Base-by-base conservation (phyloP, 306 rosid genomes). In the Casuarina glauca region DNA sequence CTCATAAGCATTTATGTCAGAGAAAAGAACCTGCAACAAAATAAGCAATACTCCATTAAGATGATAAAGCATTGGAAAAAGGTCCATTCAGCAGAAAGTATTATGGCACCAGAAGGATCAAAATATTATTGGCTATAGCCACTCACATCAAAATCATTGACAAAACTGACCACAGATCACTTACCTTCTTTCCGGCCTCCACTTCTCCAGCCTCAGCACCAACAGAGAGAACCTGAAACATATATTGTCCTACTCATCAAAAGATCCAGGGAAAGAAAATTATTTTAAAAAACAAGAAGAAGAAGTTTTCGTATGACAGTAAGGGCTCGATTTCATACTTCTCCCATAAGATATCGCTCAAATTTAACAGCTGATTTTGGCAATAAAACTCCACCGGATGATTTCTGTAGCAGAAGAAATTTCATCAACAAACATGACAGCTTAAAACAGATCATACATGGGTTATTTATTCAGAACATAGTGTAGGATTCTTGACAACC, bases 281-380 rank as follows among this genome's bases (percentile, higher is more conserved):
- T 63, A 15, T 5, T n/a, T 20, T 49, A 75, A 64, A 41, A 11
- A 74, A 45, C 64, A 46, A 3, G 58, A 71, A 68, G 2, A 48
- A 57, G 26, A 73, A 4, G 73, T 64, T 44, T 60, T 35, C 38
- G 80, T 2, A 68, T 78, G 41, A 83, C 43, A n/a, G 26, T 26
- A 64, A 74, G 48, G 11, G 35, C 69, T 54, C 15, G 66, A 55
- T 60, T 20, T 46, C 89, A 82, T 87, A 95, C 99, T 82, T 93
- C 97, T 78, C 99, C 99, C 68, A 84, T 64, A 1, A 95, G 97
- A 82, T 95, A 91, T 46, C 91, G 93, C 87, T 95, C 99, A 68
- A 86, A 95, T 79, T 95, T 95, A 71, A 95, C 99, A 2, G 97
- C 97, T 53, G 99, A 86, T 64, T 84, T 93, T 73, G 98, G 99